Conservation (phyloP, 352 stramenopile species). For the Pythium aristosporum region DNA sequence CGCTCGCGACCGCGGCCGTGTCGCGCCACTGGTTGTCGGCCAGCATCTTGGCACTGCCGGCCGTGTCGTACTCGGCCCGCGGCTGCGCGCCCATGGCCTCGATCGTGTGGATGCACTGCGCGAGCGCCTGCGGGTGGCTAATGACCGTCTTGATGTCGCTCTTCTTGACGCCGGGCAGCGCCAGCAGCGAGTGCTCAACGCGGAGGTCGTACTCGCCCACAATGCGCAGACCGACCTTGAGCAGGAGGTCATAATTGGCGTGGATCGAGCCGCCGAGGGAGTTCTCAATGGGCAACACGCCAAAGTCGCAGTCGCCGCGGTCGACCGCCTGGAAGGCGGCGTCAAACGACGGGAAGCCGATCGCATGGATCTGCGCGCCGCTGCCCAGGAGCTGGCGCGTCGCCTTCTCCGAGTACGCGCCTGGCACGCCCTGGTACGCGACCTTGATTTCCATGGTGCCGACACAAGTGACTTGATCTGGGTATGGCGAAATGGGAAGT, state of each 20-base stretch:
- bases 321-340: conserved; percentile 57
- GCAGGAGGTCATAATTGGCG: conserved; percentile 92
- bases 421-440: conserved; percentile 95
- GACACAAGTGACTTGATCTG: background rate
- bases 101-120: conserved; percentile 96
- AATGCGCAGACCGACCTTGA: conserved; percentile 68
- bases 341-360: conserved; percentile 54
- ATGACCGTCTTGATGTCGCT: conserved; percentile 95
- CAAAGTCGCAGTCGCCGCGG: conserved; percentile 90
- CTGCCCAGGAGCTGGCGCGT: conserved; percentile 89
- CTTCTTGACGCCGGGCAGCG: conserved; percentile 83
- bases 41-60: conserved; percentile 97
- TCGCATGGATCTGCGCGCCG: conserved; percentile 62
- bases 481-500: conserved; percentile 13
- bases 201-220: conserved; percentile 60
- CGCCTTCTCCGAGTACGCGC: conserved; percentile 97
- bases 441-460: conserved; percentile 72
- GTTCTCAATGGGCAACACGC: conserved; percentile 94
- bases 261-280: conserved; percentile 94
- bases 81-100: conserved; percentile 74
- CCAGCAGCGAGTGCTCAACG: conserved; percentile 94
- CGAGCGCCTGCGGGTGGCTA: conserved; percentile 95
- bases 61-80: conserved; percentile 95
- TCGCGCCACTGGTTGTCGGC: conserved; percentile 81
- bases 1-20: conserved; percentile 93